Base-by-base conservation (phyloP, 805 yeast genomes). In the Kazachstania africana region DNA sequence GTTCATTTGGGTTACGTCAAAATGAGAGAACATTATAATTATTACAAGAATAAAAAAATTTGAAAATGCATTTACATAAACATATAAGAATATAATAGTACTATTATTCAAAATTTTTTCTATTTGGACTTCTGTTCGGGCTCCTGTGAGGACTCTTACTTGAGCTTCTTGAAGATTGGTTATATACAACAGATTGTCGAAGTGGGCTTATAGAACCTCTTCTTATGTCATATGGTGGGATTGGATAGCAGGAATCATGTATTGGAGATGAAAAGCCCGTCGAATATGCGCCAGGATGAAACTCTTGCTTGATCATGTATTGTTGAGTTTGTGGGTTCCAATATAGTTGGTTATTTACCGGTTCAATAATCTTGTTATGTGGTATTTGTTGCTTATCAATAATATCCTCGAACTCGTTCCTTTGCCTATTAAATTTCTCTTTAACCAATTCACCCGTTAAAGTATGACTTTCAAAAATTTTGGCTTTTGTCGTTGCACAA, bases 1-100 rank as follows among this genome's bases (percentile, higher is more conserved):
- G 72, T 82, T 36, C 96, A 87, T 59, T 50, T 81, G 40, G 88
- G 85, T 0, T 85, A 78, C 53, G 87, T 76, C 2, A 74, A 68
- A 31, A 77, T 87, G 75, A 65, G 94, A 46, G 61, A 63, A 32
- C 70, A 66, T 18, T 62, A 70, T 36, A 62, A 62, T 5, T 19
- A 12, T 18, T 39, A 35, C 24, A 34, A 25, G 24, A 42, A 39
- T 24, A 42, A 36, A n/a, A 32, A 13, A 27, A 13, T 10, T 8
- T 28, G 14, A 24, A n/a, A n/a, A n/a, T n/a, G n/a, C n/a, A 19
- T 19, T 19, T 10, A 8, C 10, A 19, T 8, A 10, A 6, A 19
- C 22, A 19, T 19, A 19, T 19, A 19, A 8, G 10, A 8, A 19
- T 19, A 19, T 19, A 19, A 6, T 19, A 19, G 22, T 19, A 19